Evolutionary conservation across 208 protist species (phyloP), one percentile per base, ranked within the genome.

Genomic region (Trypanosoma grayi): DNA sequence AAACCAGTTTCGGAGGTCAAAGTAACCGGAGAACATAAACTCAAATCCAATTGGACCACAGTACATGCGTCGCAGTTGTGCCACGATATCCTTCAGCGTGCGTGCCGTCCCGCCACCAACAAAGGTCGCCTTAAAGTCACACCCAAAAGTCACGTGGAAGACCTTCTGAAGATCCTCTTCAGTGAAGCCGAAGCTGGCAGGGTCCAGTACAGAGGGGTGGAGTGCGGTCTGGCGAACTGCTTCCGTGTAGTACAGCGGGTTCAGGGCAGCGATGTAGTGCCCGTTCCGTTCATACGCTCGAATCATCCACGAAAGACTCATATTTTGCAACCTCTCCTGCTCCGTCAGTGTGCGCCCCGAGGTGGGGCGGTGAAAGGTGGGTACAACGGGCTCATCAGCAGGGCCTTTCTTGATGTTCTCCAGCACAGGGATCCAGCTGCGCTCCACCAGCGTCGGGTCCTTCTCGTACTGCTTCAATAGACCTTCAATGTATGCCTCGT

Each of bases 21-120:
- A 83, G 73, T 85, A 90, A 45, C 86, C 83, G 70, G 98, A 98
- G 27, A 97, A 92, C 91, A 98, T 97, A 79, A 98, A 99, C 83
- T 98, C 97, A 66, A 93, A 96, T 40, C 95, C 95, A 55, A 98
- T 95, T 4, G 71, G 72, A 22, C 85, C 84, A 60, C 87, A 97
- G 81, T 98, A 98, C 71, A 95, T 87, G 20, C 71, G 56, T 28
- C 70, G 68, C 18, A 97, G 77, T 43, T 82, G 70, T 11, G 70
- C 71, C 45, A 92, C 65, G 43, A 97, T 90, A 45, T 94, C 62
- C 51, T 77, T 64, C 18, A 97, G 72, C 28, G 76, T 93, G 78
- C 87, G 81, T 46, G 75, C 53, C n/a, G 72, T 88, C 47, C 73
- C 77, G 36, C 82, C 83, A 55, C 75, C 85, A 25, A 88, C 75